Percentiles rank a stretch among this genome's conserved stretches.
Conservation (phyloP, 768 basidiomycete genomes). For the Auricularia auricula-judae region DNA sequence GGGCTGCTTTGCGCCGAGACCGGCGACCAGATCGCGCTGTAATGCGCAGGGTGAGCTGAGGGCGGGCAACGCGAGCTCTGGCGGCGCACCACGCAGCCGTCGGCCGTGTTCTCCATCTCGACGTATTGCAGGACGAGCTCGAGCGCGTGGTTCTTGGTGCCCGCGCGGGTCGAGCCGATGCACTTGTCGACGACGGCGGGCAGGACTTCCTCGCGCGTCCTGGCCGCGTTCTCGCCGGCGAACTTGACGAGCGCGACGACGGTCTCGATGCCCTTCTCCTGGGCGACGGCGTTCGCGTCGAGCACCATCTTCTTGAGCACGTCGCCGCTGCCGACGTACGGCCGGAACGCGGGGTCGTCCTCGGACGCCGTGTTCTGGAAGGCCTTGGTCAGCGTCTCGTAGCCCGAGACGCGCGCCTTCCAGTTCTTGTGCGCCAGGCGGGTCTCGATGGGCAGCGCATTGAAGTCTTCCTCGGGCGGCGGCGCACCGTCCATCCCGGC, state of each 20-base stretch:
- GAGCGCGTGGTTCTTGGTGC: conserved; percentile 78
- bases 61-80: background rate
- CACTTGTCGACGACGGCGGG: conserved; percentile 96
- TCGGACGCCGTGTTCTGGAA: conserved; percentile 88
- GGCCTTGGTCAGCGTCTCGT: conserved; percentile 75
- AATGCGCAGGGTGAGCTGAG: background rate
- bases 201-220: conserved; percentile 68
- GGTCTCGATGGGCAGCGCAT: conserved; percentile 62
- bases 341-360: conserved; percentile 86
- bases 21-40: conserved; percentile 56
- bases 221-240: conserved; percentile 79
- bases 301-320: conserved; percentile 77
- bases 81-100: conserved; percentile 75
- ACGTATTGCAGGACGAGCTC: conserved; percentile 85
- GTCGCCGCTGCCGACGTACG: conserved; percentile 69
- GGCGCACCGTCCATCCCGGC: conserved; percentile 75
- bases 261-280: conserved; percentile 94
- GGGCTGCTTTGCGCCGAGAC: conserved; percentile 85
- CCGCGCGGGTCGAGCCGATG: conserved; percentile 80
- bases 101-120: conserved; percentile 83
- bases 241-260: conserved; percentile 78
- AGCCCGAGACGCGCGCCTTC: conserved; percentile 94
- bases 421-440: conserved; percentile 92
- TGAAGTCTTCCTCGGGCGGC: conserved; percentile 91
- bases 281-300: conserved; percentile 92